These are phyloP conservation scores for Trametes hirsuta DNA, from an alignment of 1,284 basidiomycete genomes.

Conservation along the genomic window DNA sequence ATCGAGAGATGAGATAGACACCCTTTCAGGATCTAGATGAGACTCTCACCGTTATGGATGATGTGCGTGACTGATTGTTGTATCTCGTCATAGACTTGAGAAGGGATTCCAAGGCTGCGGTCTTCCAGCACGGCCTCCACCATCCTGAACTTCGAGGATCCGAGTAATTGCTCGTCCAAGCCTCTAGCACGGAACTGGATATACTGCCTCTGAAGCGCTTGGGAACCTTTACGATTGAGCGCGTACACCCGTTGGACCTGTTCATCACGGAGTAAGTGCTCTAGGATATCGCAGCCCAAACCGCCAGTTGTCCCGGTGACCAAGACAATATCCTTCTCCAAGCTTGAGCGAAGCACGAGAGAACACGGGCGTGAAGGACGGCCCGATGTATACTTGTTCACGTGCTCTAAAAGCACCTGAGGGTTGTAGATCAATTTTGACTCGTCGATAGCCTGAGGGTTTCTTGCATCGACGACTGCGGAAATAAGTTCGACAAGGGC, in stretches of 20 bases:
- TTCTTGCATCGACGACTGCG: slow-evolving; percentile 10
- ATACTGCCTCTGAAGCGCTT: slow-evolving; percentile 33
- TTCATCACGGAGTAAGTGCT: slow-evolving; percentile 23
- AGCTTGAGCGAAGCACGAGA: background rate
- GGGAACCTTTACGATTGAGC: slow-evolving; percentile 24
- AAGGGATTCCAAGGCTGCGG: slow-evolving; percentile 34
- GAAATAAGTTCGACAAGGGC: slow-evolving; percentile 31
- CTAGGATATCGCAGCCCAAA: slow-evolving; percentile 31
- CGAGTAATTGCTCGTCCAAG: slow-evolving; percentile 32
- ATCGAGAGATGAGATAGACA: background rate
- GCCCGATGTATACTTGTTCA: slow-evolving; percentile 20
- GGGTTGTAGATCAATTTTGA: slow-evolving; percentile 22
- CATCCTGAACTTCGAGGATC: slow-evolving; percentile 36
- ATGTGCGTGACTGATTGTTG: slow-evolving; percentile 29
- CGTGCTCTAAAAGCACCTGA: slow-evolving; percentile 11
- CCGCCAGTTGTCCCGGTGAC: slow-evolving; percentile 34
- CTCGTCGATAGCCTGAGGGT: slow-evolving; percentile 31
- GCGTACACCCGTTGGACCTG: slow-evolving; percentile 29
- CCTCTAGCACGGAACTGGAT: slow-evolving; percentile 36
- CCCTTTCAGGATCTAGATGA: no score
- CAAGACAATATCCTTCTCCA: slow-evolving; percentile 28
- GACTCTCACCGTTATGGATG: slow-evolving; percentile 37
- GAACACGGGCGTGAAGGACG: slow-evolving; percentile 18
- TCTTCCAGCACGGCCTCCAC: slow-evolving; percentile 39
- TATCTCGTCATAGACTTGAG: slow-evolving; percentile 32